Evolutionary conservation across 2,329 filamentous ascomycete species (phyloP), one percentile per base, ranked within the genome.

Genomic region (Penicillium sp.): DNA sequence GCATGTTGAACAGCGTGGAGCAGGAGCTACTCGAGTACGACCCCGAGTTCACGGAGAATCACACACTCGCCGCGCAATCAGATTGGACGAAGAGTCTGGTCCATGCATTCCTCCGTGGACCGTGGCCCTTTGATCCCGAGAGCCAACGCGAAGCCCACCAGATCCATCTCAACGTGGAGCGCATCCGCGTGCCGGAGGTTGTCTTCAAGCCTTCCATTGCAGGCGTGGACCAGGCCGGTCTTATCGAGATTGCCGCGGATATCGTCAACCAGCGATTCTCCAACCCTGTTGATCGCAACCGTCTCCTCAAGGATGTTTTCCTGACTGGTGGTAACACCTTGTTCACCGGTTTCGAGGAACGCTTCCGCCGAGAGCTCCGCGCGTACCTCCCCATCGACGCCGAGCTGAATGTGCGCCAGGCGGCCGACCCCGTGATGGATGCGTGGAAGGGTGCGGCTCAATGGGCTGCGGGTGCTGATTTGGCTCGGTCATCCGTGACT

Each of bases 1-100:
- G 84, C 5, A 85, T 84, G 59, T 85, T 99, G 49, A 91, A 91
- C 73, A 82, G 81, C 1, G 85, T 97, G 13, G 95, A 99, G 79
- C 84, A 87, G 55, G 92, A 97, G 70, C 84, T 99, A 22, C 85
- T 99, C 33, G 83, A 90, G 70, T 90, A 95, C 76, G 95, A 99
- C 73, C 89, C 92, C 0, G 83, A 88, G 49, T 99, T 99, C 73
- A 93, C 90, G 1, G 94, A 98, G 76, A 89, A 97, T 66, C 89
- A 96, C 75, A 98, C 94, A 0, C 87, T 93, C 57, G 94, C 94
- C 67, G 93, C 94, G 0, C 92, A 97, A 77, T 89, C 89, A 30
- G 95, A 98, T 81, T 99, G 95, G 95, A 96, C 90, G 14, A 96
- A 95, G 76, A 92, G 88, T 51, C 83, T 97, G 52, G 81, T 98